Conservation (phyloP, 306 rosid genomes). For the Astragalus glycyphyllos region DNA sequence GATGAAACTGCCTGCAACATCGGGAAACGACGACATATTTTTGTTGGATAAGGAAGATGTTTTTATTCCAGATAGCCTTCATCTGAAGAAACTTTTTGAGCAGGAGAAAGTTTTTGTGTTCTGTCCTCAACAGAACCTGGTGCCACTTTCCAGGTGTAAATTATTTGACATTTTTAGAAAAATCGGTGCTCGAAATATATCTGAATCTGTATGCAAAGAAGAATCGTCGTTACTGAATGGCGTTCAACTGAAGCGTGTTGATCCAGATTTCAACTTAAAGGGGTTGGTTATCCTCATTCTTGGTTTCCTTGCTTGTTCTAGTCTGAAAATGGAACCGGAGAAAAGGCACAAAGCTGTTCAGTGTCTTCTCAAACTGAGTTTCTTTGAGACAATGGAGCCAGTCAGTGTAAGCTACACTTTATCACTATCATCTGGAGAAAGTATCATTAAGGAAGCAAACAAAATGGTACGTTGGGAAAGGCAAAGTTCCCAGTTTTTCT, state of each 20-base stretch:
- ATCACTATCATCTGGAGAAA: slow-evolving; percentile 46
- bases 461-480: slow-evolving; percentile 54
- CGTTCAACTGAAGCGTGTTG: slow-evolving; percentile 28
- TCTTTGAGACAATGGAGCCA: slow-evolving; percentile 51
- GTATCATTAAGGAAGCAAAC: slow-evolving; percentile 40
- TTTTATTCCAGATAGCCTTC: slow-evolving; percentile 74
- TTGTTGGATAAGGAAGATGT: slow-evolving; percentile 56
- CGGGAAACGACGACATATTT: slow-evolving; percentile 45
- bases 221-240: slow-evolving; percentile 41
- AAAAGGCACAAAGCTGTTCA: slow-evolving; percentile 59
- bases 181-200: slow-evolving; percentile 64
- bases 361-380: slow-evolving; percentile 49
- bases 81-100: slow-evolving; percentile 63
- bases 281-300: slow-evolving; percentile 65
- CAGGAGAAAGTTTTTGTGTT: slow-evolving; percentile 63
- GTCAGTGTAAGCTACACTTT: slow-evolving; percentile 55
- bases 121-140: slow-evolving; percentile 59
- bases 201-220: slow-evolving; percentile 57
- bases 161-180: slow-evolving; percentile 57
- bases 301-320: slow-evolving; percentile 66
- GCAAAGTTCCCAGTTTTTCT: slow-evolving; percentile 46
- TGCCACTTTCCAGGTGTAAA: slow-evolving; percentile 36
- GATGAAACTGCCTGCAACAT: slow-evolving; percentile 61
- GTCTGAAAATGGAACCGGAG: slow-evolving; percentile 55
- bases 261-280: slow-evolving; percentile 48